A percentile compares a stretch with the other conserved stretches of the same genome.
phyloP scores from a whole-genome alignment of 163 green algal species.

The Scenedesmus sp. region DNA sequence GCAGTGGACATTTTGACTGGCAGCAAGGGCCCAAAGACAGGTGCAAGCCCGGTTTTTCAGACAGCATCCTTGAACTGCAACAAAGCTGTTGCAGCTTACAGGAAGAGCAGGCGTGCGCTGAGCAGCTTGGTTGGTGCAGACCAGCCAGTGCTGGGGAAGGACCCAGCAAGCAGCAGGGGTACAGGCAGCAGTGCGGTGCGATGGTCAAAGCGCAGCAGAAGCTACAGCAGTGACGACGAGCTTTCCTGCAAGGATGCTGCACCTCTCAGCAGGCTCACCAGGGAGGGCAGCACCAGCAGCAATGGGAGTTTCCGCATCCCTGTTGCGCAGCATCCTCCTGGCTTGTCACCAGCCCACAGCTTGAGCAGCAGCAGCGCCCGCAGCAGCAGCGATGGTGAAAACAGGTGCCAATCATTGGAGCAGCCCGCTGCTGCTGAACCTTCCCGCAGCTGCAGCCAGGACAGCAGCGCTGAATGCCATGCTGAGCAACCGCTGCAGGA shows the following conservation, averaged over 20 bases:
- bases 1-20: neutral
- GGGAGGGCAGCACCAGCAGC: constrained; percentile 10
- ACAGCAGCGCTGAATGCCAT: neutral
- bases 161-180: neutral
- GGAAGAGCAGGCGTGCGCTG: neutral
- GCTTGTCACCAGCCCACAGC: neutral
- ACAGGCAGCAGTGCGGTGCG: neutral
- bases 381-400: neutral
- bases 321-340: neutral
- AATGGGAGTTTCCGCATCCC: neutral
- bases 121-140: neutral
- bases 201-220: neutral
- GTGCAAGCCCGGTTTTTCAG: neutral
- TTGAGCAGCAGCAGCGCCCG: neutral
- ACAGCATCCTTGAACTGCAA: neutral
- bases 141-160: neutral
- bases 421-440: neutral
- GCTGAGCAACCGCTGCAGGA: neutral
- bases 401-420: neutral
- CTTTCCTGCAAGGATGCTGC: neutral
- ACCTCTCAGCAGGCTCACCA: neutral
- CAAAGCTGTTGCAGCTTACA: neutral
- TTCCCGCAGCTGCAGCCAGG: neutral
- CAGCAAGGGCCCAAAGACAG: neutral
- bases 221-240: constrained; percentile 21